Percentiles rank a stretch among this genome's conserved stretches.
Conservation (phyloP, 441 rosid genomes). For the Euphorbia celastroides region DNA sequence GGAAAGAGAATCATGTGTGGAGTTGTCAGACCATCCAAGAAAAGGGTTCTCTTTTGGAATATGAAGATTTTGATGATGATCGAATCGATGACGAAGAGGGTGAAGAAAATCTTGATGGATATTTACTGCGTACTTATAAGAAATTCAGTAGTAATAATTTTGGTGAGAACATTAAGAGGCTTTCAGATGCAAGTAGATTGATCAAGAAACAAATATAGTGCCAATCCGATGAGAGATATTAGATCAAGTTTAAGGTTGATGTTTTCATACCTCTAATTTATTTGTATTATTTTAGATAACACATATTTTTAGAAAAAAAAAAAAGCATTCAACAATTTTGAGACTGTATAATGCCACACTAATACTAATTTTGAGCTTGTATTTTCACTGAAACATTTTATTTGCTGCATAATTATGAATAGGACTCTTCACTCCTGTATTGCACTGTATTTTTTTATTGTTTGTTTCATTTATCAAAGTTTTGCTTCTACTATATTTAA, state of each 20-base stretch:
- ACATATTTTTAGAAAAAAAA: too few species aligned
- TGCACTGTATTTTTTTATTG: too few species aligned
- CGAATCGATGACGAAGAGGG: conserved; percentile 3
- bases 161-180: conserved; percentile 14
- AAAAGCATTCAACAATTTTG: too few species aligned
- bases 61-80: conserved; percentile 10
- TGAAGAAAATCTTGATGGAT: conserved; percentile 5
- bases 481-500: too few species aligned
- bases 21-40: conserved; percentile 21
- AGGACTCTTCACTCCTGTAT: too few species aligned
- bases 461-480: too few species aligned
- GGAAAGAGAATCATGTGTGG: conserved; percentile 25
- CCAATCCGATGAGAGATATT: conserved; percentile 28
- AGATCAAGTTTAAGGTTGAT: too few species aligned
- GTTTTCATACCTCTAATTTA: too few species aligned
- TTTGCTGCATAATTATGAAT: too few species aligned
- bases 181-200: conserved; percentile 20
- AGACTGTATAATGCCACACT: too few species aligned
- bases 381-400: too few species aligned
- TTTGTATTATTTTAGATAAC: background rate
- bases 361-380: too few species aligned
- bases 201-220: conserved; percentile 22
- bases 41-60: conserved; percentile 29
- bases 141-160: background rate
- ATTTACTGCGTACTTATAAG: conserved; percentile 22